These are phyloP conservation scores for Grosmannia huntii DNA, from an alignment of 2,329 filamentous ascomycete genomes.

Conservation along the genomic window DNA sequence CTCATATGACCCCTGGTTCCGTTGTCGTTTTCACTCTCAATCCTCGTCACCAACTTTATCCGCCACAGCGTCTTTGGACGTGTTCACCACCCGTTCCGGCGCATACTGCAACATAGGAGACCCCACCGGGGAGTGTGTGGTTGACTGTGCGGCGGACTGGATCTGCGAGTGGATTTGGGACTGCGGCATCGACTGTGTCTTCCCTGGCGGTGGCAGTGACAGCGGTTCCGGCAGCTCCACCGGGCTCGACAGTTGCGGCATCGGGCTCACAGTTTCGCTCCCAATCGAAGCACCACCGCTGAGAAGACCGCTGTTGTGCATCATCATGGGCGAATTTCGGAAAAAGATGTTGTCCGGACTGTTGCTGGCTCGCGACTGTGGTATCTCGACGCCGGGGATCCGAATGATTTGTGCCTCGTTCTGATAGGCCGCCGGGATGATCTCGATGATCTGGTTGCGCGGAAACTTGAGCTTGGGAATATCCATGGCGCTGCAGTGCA, in stretches of 20 bases:
- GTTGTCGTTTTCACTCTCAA: background rate
- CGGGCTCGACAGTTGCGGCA: slow-evolving; percentile 34
- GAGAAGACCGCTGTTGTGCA: slow-evolving; percentile 34
- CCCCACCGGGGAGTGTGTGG: slow-evolving; percentile 1
- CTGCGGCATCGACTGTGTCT: background rate
- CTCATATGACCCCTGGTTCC: background rate
- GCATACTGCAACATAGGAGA: slow-evolving; percentile 17
- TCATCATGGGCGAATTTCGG: slow-evolving; percentile 60
- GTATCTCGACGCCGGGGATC: slow-evolving; percentile 51
- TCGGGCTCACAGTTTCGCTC: slow-evolving; percentile 29
- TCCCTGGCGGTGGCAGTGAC: slow-evolving; percentile 8
- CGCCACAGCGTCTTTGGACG: slow-evolving; percentile 34
- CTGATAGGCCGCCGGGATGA: slow-evolving; percentile 94
- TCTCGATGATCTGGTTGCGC: slow-evolving; percentile 95
- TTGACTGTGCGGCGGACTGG: slow-evolving; percentile 7
- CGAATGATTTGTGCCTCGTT: slow-evolving; percentile 87
- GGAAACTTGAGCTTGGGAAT: slow-evolving; percentile 91
- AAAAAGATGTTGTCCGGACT: slow-evolving; percentile 20
- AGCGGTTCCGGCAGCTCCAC: slow-evolving; percentile 25
- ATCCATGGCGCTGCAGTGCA: slow-evolving; percentile 93
- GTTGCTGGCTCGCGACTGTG: slow-evolving; percentile 5
- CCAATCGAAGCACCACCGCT: slow-evolving; percentile 12
- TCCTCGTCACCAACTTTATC: slow-evolving; percentile 42
- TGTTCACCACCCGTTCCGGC: slow-evolving; percentile 37
- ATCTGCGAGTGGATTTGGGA: slow-evolving; percentile 6